phyloP scores from a whole-genome alignment of 495 filamentous ascomycete genomes.

The Talaromyces liani region DNA sequence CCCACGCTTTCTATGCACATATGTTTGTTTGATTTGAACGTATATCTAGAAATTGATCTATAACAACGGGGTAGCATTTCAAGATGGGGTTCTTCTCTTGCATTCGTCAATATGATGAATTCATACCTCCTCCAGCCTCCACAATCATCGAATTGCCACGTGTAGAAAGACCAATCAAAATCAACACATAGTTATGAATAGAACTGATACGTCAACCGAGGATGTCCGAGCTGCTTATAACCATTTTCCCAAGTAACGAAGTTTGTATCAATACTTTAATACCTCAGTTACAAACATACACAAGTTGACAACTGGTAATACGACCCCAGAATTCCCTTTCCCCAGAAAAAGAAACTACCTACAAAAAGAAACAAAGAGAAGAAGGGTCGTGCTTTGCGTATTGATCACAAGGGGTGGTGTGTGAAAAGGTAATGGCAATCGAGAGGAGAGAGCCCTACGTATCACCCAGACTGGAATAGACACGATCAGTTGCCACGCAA shows the following conservation, averaged over 20 bases:
- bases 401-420: background rate
- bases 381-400: background rate
- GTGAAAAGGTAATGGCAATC: background rate
- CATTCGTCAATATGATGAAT: background rate
- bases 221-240: background rate
- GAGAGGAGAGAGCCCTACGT: background rate
- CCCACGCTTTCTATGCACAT: background rate
- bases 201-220: background rate
- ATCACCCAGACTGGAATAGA: background rate
- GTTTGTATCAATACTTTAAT: background rate
- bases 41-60: background rate
- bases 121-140: background rate
- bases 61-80: background rate
- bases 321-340: background rate
- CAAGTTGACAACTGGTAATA: background rate
- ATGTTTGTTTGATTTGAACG: background rate
- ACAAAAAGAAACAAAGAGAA: background rate
- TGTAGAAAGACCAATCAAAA: background rate
- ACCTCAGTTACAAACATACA: background rate
- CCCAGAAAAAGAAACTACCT: background rate
- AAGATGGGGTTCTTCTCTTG: background rate
- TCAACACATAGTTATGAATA: no score
- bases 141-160: background rate
- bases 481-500: background rate
- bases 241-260: background rate